phyloP scores from a whole-genome alignment of 176 grass and related monocot genomes.

The Raddia distichophylla region DNA sequence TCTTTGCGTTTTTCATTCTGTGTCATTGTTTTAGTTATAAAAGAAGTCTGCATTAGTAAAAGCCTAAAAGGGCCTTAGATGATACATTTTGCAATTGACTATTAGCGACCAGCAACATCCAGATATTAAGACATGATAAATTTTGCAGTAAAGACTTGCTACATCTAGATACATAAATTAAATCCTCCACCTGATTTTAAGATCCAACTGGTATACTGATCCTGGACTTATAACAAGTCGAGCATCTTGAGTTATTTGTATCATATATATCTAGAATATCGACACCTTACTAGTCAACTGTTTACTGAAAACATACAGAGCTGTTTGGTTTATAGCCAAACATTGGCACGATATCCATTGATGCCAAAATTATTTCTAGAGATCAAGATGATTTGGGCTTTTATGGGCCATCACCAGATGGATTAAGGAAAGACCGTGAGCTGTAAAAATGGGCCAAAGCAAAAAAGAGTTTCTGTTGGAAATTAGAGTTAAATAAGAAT shows the following conservation, averaged over 20 bases:
- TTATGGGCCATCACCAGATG: too few relatives aligned
- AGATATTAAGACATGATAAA: too few relatives aligned
- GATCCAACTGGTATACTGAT: neutral
- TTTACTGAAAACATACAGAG: neutral
- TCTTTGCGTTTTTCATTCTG: slow-evolving; percentile 1
- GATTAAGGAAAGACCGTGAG: too few relatives aligned
- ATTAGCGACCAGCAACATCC: neutral
- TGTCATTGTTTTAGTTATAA: slow-evolving; percentile 1
- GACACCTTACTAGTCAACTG: neutral
- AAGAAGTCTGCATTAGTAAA: slow-evolving; percentile 22
- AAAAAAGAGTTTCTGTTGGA: too few relatives aligned
- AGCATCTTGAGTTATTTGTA: neutral
- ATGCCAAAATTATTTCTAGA: too few relatives aligned
- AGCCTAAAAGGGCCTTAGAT: slow-evolving; percentile 6
- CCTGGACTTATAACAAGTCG: slow-evolving; percentile 2
- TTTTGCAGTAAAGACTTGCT: too few relatives aligned
- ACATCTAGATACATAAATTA: slow-evolving; percentile 1
- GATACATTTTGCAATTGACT: neutral
- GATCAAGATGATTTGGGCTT: too few relatives aligned
- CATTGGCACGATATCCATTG: too few relatives aligned
- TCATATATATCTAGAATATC: neutral
- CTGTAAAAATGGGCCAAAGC: too few relatives aligned
- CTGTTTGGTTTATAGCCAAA: too few relatives aligned
- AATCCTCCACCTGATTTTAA: slow-evolving; percentile 21
- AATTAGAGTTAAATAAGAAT: too few relatives aligned